phyloP scores from a whole-genome alignment of 1,284 basidiomycete genomes.

The Microbotryum intermedium region DNA sequence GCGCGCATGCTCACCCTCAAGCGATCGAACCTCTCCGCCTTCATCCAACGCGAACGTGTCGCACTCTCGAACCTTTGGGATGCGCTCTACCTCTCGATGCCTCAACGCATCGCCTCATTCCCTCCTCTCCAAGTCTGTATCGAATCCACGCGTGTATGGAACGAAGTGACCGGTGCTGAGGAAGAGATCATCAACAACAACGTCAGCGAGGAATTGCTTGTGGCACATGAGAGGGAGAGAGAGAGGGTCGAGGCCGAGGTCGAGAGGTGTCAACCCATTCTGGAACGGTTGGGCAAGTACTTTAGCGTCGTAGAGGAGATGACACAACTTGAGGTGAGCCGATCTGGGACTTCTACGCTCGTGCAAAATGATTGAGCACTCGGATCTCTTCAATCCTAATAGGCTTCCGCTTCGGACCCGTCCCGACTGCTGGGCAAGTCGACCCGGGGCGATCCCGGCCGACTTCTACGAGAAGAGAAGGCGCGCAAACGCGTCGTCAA shows the following conservation, averaged over 20 bases:
- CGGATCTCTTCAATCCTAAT: background rate
- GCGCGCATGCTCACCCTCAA: constrained; percentile 84
- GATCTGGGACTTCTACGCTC: background rate
- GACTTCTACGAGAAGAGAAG: constrained; percentile 84
- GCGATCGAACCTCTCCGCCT: constrained; percentile 74
- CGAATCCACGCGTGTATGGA: constrained; percentile 14
- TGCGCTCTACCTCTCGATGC: constrained; percentile 71
- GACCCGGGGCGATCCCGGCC: constrained; percentile 46
- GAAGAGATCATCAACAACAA: constrained; percentile 52
- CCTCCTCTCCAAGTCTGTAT: constrained; percentile 16
- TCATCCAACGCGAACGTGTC: constrained; percentile 69
- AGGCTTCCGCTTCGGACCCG: constrained; percentile 65
- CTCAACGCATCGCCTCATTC: constrained; percentile 52
- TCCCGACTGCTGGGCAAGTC: constrained; percentile 65
- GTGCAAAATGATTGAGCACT: background rate
- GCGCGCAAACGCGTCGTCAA: constrained; percentile 91
- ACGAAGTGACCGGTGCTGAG: constrained; percentile 11
- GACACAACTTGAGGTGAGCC: constrained; percentile 60
- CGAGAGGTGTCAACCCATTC: constrained; percentile 62
- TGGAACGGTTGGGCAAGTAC: constrained; percentile 76
- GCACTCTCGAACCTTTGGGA: constrained; percentile 80
- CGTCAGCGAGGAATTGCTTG: constrained; percentile 76
- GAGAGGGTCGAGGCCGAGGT: constrained; percentile 69
- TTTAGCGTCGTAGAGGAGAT: constrained; percentile 84
- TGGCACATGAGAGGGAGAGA: constrained; percentile 81